Evolutionary conservation across 2,329 filamentous ascomycete species (phyloP).

Genomic region (Allantophomopsis lycopodina): DNA sequence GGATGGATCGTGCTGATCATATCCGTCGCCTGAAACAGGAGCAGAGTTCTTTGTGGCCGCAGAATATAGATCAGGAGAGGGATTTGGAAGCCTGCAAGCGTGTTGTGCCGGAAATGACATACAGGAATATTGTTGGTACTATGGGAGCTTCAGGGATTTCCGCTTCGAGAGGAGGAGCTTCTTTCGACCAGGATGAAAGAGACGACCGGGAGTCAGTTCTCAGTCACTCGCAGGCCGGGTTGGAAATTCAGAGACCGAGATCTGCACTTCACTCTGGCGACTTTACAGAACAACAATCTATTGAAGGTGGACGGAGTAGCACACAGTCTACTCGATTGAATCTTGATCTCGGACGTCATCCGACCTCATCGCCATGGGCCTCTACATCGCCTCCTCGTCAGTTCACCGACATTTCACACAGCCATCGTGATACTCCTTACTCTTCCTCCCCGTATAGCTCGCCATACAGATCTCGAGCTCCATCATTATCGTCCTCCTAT

Average conservation of each 20-base stretch:
- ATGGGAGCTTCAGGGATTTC: constrained; percentile 16
- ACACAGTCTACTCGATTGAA: too few species aligned
- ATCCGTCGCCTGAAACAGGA: constrained; percentile 27
- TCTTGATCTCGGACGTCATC: neutral
- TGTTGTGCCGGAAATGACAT: constrained; percentile 2
- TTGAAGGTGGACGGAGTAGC: too few species aligned
- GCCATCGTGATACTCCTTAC: constrained; percentile 14
- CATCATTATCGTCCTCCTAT: constrained; percentile 57
- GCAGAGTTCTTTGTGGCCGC: constrained; percentile 2
- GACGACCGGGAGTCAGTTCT: constrained; percentile 21
- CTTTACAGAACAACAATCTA: constrained; percentile 30
- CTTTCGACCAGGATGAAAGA: constrained; percentile 9
- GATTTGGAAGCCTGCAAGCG: constrained; percentile 45
- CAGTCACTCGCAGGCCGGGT: constrained; percentile 34
- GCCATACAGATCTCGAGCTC: constrained; percentile 17
- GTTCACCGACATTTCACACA: constrained; percentile 31
- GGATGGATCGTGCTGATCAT: neutral
- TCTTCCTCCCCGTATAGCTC: constrained; percentile 3
- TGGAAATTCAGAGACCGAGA: constrained; percentile 66
- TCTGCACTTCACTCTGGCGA: constrained; percentile 61
- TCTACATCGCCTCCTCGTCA: constrained; percentile 41
- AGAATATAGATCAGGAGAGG: constrained; percentile 71
- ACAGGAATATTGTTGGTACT: constrained; percentile 18
- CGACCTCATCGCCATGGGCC: constrained; percentile 27
- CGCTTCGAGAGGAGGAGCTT: too few species aligned